Percentiles rank a stretch among this genome's conserved stretches.
Conservation (phyloP, 352 stramenopile genomes). For the Phytophthora nicotianae region DNA sequence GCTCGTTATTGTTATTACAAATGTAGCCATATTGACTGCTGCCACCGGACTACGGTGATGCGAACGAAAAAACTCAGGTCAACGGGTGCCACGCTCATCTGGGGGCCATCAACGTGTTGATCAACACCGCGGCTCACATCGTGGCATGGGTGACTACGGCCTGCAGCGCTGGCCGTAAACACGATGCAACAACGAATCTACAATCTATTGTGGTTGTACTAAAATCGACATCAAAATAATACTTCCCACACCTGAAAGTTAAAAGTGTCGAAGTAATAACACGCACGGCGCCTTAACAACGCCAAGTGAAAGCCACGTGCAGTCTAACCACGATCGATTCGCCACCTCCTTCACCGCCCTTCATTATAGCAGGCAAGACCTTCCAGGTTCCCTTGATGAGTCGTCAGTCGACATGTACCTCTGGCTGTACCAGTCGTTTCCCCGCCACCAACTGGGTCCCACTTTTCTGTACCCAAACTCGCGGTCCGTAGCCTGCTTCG, state of each 20-base stretch:
- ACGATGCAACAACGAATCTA: slow-evolving; percentile 3
- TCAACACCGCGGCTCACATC: not conserved
- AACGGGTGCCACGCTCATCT: not conserved
- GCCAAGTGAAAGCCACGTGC: no score
- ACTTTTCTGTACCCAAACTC: slow-evolving; percentile 9
- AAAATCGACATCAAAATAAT: no score
- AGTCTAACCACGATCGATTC: not conserved
- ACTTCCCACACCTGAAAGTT: no score
- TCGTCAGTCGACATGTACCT: slow-evolving; percentile 3
- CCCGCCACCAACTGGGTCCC: slow-evolving; percentile 6
- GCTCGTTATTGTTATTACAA: no score
- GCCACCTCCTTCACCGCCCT: not conserved
- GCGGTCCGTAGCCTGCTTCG: slow-evolving; percentile 8
- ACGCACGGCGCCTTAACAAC: no score
- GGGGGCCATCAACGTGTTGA: not conserved
- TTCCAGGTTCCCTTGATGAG: not conserved
- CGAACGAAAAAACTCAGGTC: slow-evolving; percentile 6
- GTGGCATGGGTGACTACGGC: no score
- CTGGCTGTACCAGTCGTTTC: slow-evolving; percentile 2
- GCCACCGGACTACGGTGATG: slow-evolving; percentile 22
- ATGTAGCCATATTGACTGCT: slow-evolving; percentile 11
- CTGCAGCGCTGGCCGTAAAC: not conserved
- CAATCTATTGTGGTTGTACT: no score
- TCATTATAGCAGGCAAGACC: not conserved
- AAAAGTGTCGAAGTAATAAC: not conserved